These are phyloP conservation scores for Exophiala lecanii-corni DNA, from an alignment of 2,329 filamentous ascomycete genomes.

Conservation along the genomic window DNA sequence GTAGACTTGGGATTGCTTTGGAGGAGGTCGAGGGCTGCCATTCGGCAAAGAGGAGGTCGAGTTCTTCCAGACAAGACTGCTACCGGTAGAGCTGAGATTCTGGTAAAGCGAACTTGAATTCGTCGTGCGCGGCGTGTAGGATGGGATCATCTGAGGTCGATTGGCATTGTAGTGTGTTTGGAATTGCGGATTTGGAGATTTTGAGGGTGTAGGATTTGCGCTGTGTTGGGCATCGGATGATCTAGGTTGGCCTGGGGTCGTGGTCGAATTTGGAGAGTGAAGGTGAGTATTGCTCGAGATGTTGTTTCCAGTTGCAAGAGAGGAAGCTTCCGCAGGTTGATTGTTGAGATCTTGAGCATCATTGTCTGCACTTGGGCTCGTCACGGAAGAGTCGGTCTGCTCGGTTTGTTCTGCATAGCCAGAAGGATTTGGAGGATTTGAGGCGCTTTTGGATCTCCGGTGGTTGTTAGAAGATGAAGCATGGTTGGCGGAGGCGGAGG, in stretches of 20 bases:
- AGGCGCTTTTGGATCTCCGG: not conserved
- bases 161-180: not conserved
- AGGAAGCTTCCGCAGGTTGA: not conserved
- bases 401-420: conserved; percentile 17
- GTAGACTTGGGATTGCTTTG: conserved; percentile 17
- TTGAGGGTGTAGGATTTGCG: conserved; percentile 10
- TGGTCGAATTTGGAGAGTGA: conserved; percentile 16
- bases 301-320: conserved; percentile 2
- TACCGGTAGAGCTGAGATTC: conserved; percentile 1
- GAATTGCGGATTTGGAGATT: conserved; percentile 2
- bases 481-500: conserved; percentile 7
- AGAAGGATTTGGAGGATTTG: conserved; percentile 11
- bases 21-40: conserved; percentile 14
- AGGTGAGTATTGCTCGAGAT: not conserved
- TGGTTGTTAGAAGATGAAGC: conserved; percentile 7
- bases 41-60: conserved; percentile 20
- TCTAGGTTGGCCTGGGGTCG: conserved; percentile 10
- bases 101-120: conserved; percentile 6
- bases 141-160: not conserved
- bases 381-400: not conserved
- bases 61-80: conserved; percentile 20
- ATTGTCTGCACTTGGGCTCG: not conserved
- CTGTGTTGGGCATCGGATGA: conserved; percentile 2
- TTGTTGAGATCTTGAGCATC: conserved; percentile 7
- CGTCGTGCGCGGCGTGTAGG: not conserved